Evolutionary conservation across 139 green algal species (phyloP), one percentile per base, ranked within the genome.

Genomic region (Closterium sp.): DNA sequence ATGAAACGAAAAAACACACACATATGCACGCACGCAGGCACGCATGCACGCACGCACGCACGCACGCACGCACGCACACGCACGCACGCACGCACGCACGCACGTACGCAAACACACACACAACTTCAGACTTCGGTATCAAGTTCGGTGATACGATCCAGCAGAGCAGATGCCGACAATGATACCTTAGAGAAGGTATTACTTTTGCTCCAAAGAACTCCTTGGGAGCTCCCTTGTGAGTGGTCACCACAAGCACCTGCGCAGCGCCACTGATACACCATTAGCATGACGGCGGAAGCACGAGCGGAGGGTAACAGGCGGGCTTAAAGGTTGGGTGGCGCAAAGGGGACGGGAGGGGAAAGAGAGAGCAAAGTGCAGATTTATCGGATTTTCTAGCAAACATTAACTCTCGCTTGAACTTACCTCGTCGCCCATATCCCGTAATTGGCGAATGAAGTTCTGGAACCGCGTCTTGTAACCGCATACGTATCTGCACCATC

Each of bases 381-480:
- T 42, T 21, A 10, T 13, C 17, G 21, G 19, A 21, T 21, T 70
- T 24, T 21, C 50, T 24, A 17, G 50, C 50, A 70, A 21, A 70
- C 50, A 17, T 19, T 42, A 42, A 42, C 38, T 50, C 17, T 79
- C 19, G 24, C 27, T 24, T 24, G 27, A 2, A 9, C 21, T 86
- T 27, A 90, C 85, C 29, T 99, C 97, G 92, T 97, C 96, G 11
- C 97, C 97, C 32, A 95, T 92, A 27, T 98, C 96, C 21, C 94
- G 84, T 85, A 99, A 92, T 79, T 96, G 95, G 50, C 95, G 95
- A 90, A 99, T 99, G 28, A 98, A 95, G 32, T 97, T 97, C 24
- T 96, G 94, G 93, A 99, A 99, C 0, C 97, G 95, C 93, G 98
- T 98, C 93, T 98, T 98, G 95, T 98, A 98, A 85, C 97, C 97